Evolutionary conservation across 352 stramenopile genomes (phyloP).

Genomic region (Halophytophthora batemanensis): DNA sequence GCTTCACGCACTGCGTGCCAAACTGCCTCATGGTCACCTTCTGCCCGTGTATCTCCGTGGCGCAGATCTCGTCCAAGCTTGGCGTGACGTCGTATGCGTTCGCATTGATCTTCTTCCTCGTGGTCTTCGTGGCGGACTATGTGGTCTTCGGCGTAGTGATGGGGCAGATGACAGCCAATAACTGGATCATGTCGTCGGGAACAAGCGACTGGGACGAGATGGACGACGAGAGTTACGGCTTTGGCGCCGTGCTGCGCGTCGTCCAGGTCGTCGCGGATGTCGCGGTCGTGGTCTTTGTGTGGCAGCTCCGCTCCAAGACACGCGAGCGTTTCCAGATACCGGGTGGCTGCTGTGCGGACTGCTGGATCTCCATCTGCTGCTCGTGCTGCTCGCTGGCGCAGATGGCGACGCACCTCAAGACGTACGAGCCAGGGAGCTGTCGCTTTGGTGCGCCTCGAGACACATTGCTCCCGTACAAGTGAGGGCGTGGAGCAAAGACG

Average conservation of each 20-base stretch:
- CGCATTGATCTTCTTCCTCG: constrained; percentile 25
- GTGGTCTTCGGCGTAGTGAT: constrained; percentile 7
- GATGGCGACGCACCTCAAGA: constrained; percentile 40
- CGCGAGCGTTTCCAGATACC: constrained; percentile 33
- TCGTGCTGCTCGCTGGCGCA: constrained; percentile 35
- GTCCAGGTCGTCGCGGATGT: background rate
- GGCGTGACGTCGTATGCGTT: constrained; percentile 26
- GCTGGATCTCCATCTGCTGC: constrained; percentile 3
- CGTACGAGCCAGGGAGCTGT: constrained; percentile 35
- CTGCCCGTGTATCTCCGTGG: constrained; percentile 36
- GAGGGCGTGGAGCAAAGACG: background rate
- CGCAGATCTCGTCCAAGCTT: constrained; percentile 35
- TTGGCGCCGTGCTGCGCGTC: background rate
- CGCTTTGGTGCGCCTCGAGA: constrained; percentile 20
- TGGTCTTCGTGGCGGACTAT: constrained; percentile 15
- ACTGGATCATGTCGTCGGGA: too few relatives aligned
- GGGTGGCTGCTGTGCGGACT: constrained; percentile 7
- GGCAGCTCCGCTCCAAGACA: constrained; percentile 15
- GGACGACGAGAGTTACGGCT: background rate
- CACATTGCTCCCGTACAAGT: background rate
- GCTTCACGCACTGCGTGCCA: constrained; percentile 40
- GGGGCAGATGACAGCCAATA: background rate
- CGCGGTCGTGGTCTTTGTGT: constrained; percentile 11
- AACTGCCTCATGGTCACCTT: constrained; percentile 47
- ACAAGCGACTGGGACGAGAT: too few relatives aligned